Evolutionary conservation across 352 stramenopile genomes (phyloP).

Genomic region (Phytophthora capsici): DNA sequence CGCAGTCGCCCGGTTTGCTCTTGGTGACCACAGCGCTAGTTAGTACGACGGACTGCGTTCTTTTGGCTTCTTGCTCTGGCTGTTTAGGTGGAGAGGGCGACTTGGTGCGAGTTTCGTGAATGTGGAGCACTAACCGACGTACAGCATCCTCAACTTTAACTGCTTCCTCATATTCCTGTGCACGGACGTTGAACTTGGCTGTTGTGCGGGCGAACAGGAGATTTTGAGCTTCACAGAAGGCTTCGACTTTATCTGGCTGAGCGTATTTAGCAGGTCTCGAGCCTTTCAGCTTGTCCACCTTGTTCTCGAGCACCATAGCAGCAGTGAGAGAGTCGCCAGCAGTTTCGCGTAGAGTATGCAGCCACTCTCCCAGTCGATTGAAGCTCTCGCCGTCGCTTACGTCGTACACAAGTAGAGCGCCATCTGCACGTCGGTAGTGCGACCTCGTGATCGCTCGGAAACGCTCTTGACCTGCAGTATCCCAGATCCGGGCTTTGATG

Average conservation of each 20-base stretch:
- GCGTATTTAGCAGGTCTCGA: conserved; percentile 39
- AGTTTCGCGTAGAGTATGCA: conserved; percentile 87
- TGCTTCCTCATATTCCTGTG: conserved; percentile 63
- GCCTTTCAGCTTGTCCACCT: conserved; percentile 73
- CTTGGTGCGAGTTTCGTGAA: conserved; percentile 47
- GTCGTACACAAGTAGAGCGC: conserved; percentile 92
- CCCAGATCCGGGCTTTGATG: conserved; percentile 89
- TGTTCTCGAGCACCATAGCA: conserved; percentile 93
- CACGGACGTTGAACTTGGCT: conserved; percentile 66
- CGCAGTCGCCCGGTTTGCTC: conserved; percentile 23
- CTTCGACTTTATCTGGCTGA: conserved; percentile 45
- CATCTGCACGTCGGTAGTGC: conserved; percentile 86
- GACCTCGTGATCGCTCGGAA: conserved; percentile 91
- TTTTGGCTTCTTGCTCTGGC: not conserved
- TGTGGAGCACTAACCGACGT: conserved; percentile 60
- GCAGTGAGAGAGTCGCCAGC: conserved; percentile 84
- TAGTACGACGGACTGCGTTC: conserved; percentile 20
- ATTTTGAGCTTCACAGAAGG: conserved; percentile 62
- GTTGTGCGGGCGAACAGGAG: conserved; percentile 71
- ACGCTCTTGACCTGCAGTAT: conserved; percentile 89
- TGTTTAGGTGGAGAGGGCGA: conserved; percentile 1
- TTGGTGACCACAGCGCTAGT: conserved; percentile 2
- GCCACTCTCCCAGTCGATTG: conserved; percentile 87
- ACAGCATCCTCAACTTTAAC: conserved; percentile 59
- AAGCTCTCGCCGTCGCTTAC: conserved; percentile 89